A percentile compares a stretch with the other conserved stretches of the same genome.
Conservation (phyloP, 2,329 filamentous ascomycete species). For the Clarireedia paspali region DNA sequence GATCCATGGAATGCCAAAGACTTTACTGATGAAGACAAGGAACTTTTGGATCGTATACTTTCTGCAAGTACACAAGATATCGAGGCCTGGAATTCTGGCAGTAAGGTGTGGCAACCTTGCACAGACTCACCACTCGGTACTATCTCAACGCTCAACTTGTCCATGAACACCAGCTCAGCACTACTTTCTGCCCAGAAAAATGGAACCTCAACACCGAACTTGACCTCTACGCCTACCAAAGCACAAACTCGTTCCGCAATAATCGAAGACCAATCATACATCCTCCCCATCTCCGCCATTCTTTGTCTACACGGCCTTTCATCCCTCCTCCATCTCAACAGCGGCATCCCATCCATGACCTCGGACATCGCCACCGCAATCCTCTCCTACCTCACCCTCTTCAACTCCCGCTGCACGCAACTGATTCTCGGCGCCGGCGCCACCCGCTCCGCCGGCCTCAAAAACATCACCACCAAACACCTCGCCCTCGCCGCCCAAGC, state of each 20-base stretch:
- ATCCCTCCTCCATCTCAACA: slow-evolving; percentile 73
- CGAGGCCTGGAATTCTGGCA: slow-evolving; percentile 55
- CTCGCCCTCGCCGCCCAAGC: slow-evolving; percentile 87
- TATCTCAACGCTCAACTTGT: background rate
- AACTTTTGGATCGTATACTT: slow-evolving; percentile 56
- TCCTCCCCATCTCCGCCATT: slow-evolving; percentile 77
- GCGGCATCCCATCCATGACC: slow-evolving; percentile 83
- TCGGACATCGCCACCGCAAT: slow-evolving; percentile 72
- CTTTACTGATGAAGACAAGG: slow-evolving; percentile 55
- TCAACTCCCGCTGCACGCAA: slow-evolving; percentile 95
- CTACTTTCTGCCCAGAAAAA: slow-evolving; percentile 28
- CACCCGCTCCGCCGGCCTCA: slow-evolving; percentile 78
- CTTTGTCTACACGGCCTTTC: slow-evolving; percentile 75
- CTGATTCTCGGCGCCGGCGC: slow-evolving; percentile 92
- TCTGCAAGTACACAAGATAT: slow-evolving; percentile 65
- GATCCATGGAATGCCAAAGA: slow-evolving; percentile 76
- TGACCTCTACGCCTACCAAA: slow-evolving; percentile 35
- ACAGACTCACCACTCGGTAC: slow-evolving; percentile 19
- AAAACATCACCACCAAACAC: slow-evolving; percentile 95
- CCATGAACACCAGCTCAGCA: slow-evolving; percentile 3
- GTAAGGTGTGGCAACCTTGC: slow-evolving; percentile 47
- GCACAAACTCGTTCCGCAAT: slow-evolving; percentile 63
- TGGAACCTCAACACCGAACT: slow-evolving; percentile 26
- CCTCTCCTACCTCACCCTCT: slow-evolving; percentile 80
- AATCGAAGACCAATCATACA: slow-evolving; percentile 78